phyloP scores from a whole-genome alignment of 495 filamentous ascomycete genomes.

The Penicillium chermesinum region DNA sequence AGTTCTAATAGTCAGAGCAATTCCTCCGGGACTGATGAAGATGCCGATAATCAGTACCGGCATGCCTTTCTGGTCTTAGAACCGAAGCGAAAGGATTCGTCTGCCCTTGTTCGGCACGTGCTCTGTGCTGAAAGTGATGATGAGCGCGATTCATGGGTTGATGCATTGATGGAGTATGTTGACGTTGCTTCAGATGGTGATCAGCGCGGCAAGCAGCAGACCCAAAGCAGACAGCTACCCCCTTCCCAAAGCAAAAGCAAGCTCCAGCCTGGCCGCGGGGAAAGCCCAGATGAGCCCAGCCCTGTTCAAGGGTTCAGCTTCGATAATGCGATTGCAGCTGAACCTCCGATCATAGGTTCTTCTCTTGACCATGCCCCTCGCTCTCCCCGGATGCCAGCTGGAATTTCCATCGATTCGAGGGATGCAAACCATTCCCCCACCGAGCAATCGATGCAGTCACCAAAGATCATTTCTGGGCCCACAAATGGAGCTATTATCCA shows the following conservation, averaged over 20 bases:
- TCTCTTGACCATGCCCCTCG: slow-evolving; percentile 36
- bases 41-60: slow-evolving; percentile 88
- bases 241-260: slow-evolving; percentile 24
- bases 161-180: slow-evolving; percentile 84
- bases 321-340: slow-evolving; percentile 71
- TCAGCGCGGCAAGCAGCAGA: slow-evolving; percentile 16
- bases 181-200: slow-evolving; percentile 59
- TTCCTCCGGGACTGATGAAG: slow-evolving; percentile 59
- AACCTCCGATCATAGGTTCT: slow-evolving; percentile 58
- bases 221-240: slow-evolving; percentile 11
- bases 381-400: slow-evolving; percentile 27
- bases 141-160: slow-evolving; percentile 92
- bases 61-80: slow-evolving; percentile 94
- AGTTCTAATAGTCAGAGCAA: slow-evolving; percentile 45
- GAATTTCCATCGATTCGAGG: slow-evolving; percentile 22
- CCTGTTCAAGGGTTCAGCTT: slow-evolving; percentile 77
- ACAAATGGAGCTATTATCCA: slow-evolving; percentile 83
- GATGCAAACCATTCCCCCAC: slow-evolving; percentile 23
- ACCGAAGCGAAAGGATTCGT: slow-evolving; percentile 93
- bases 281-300: slow-evolving; percentile 43
- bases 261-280: slow-evolving; percentile 22
- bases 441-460: slow-evolving; percentile 26
- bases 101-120: slow-evolving; percentile 85
- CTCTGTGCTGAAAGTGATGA: slow-evolving; percentile 91
- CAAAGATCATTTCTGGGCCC: slow-evolving; percentile 76